Percentiles rank a stretch among this genome's conserved stretches.
Conservation (phyloP, 106 monocot species). For the Dendrobium huoshanense region DNA sequence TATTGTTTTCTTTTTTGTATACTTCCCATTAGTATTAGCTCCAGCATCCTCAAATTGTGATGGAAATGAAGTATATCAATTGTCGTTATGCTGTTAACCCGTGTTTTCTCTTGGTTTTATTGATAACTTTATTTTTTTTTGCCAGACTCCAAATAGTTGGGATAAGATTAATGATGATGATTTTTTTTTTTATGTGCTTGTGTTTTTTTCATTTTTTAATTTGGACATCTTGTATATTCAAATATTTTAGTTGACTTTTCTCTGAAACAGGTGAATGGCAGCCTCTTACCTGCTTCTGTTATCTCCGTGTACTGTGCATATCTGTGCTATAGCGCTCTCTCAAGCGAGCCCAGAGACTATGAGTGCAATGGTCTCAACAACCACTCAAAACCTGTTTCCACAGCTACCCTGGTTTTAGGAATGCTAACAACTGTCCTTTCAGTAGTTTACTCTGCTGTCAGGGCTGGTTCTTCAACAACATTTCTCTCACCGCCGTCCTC, state of each 20-base stretch:
- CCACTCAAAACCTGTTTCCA: conserved; percentile 69
- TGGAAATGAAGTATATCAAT: neutral
- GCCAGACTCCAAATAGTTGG: no score
- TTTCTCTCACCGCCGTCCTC: conserved; percentile 91
- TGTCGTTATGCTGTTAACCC: neutral
- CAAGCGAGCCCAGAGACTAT: conserved; percentile 83
- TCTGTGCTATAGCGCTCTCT: conserved; percentile 81
- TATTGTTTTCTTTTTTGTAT: neutral
- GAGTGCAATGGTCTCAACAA: conserved; percentile 82
- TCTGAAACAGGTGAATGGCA: conserved; percentile 69
- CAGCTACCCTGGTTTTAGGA: conserved; percentile 62
- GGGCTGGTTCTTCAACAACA: conserved; percentile 85
- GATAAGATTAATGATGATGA: neutral
- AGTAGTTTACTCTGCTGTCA: conserved; percentile 89
- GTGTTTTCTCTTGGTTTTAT: neutral
- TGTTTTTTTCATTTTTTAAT: neutral
- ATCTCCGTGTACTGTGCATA: conserved; percentile 82
- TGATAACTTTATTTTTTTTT: neutral
- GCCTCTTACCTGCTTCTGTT: conserved; percentile 83
- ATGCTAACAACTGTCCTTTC: conserved; percentile 91
- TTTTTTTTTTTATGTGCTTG: neutral
- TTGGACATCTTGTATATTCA: neutral
- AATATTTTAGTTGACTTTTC: neutral
- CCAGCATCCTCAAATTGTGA: no score
- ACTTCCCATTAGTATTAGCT: no score